Percentiles rank a stretch among this genome's conserved stretches.
Evolutionary conservation across 371 early-diverging fungal species (phyloP).

Genomic region (Mucor indicus): DNA sequence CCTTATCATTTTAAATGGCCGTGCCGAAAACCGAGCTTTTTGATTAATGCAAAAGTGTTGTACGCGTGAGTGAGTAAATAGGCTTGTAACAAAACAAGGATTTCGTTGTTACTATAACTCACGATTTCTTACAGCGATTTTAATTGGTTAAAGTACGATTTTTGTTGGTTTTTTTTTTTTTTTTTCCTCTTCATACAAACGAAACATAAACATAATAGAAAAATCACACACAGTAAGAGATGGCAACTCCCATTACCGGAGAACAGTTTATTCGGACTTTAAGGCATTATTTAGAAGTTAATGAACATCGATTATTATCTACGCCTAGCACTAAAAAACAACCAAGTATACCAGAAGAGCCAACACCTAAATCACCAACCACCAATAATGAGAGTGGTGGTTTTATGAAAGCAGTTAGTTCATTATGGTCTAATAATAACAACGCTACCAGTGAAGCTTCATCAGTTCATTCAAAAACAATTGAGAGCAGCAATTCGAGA

Average conservation of each 20-base stretch:
- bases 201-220: too few relatives aligned
- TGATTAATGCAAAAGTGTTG: too few relatives aligned
- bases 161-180: too few relatives aligned
- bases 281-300: constrained; percentile 56
- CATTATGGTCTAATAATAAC: constrained; percentile 13
- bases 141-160: too few relatives aligned
- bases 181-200: too few relatives aligned
- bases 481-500: constrained; percentile 28
- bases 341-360: constrained; percentile 5
- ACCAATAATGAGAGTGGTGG: constrained; percentile 7
- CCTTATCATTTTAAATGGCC: too few relatives aligned
- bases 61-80: too few relatives aligned
- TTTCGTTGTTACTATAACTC: too few relatives aligned
- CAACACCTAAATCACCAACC: constrained; percentile 3
- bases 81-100: too few relatives aligned
- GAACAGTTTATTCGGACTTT: constrained; percentile 60
- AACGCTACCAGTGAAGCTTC: constrained; percentile 3
- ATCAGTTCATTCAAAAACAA: constrained; percentile 8
- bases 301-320: constrained; percentile 38
- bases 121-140: too few relatives aligned
- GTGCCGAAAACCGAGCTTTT: too few relatives aligned
- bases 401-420: constrained; percentile 18
- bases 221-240: too few relatives aligned
- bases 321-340: background rate
- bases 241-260: constrained; percentile 40